A percentile compares a stretch with the other conserved stretches of the same genome.
Conservation (phyloP, 352 stramenopile species). For the Pythium sukuiense region DNA sequence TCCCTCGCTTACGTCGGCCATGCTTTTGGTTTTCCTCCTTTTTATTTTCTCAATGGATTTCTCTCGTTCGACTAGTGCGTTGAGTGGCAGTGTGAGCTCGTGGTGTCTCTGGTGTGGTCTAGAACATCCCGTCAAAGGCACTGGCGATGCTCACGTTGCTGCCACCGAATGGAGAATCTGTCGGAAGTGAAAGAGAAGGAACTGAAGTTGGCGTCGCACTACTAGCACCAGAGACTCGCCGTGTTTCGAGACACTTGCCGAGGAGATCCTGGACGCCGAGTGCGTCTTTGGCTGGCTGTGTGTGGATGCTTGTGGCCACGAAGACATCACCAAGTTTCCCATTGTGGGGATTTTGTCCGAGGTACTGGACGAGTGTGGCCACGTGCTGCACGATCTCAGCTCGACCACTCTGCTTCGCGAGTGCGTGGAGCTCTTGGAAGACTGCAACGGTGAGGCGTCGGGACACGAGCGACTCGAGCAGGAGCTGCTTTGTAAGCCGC, state of each 20-base stretch:
- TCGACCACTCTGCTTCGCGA: constrained; percentile 33
- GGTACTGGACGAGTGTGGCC: constrained; percentile 35
- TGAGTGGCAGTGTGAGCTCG: background rate
- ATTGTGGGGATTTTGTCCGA: constrained; percentile 12
- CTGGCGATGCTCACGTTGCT: constrained; percentile 4
- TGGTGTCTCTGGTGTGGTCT: background rate
- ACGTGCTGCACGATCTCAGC: constrained; percentile 37
- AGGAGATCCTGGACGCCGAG: constrained; percentile 43
- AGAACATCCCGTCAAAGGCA: constrained; percentile 34
- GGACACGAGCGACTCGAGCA: constrained; percentile 51
- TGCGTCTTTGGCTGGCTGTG: constrained; percentile 31
- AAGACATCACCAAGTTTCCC: constrained; percentile 14
- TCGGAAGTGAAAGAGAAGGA: background rate
- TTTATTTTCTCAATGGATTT: constrained; percentile 27
- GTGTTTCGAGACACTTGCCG: constrained; percentile 18
- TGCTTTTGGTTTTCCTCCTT: constrained; percentile 12
- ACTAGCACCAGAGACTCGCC: background rate
- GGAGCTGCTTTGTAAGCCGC: constrained; percentile 54
- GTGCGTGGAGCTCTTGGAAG: constrained; percentile 36
- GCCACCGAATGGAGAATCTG: constrained; percentile 6
- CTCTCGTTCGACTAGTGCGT: background rate
- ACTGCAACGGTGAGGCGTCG: constrained; percentile 44
- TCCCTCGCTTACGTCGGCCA: background rate
- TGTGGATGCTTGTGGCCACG: constrained; percentile 36
- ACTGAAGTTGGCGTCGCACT: background rate